Conservation (phyloP, 148 eudicot genomes). For the Amaranthus palmeri region DNA sequence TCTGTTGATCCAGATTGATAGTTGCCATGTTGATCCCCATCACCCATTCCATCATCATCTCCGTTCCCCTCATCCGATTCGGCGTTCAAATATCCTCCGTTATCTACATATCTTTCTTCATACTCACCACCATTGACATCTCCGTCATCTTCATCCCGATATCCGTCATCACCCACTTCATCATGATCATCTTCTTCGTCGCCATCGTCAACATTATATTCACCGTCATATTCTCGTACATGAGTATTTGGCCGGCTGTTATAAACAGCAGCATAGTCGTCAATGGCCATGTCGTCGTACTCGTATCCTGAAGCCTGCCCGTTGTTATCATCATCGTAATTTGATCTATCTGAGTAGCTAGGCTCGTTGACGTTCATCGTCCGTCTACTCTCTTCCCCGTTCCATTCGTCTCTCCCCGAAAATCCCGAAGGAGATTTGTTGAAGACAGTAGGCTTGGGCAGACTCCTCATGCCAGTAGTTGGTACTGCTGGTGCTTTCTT, state of each 20-base stretch:
- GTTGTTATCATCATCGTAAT: slow-evolving; percentile 42
- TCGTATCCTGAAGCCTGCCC: slow-evolving; percentile 33
- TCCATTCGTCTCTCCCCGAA: slow-evolving; percentile 36
- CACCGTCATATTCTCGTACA: slow-evolving; percentile 20
- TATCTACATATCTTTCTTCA: slow-evolving; percentile 18
- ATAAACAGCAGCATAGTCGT: slow-evolving; percentile 26
- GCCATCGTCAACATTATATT: slow-evolving; percentile 36
- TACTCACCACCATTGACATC: slow-evolving; percentile 25
- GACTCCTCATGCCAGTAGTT: slow-evolving; percentile 11
- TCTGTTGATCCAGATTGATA: slow-evolving; percentile 49
- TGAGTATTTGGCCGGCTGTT: slow-evolving; percentile 26
- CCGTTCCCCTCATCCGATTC: slow-evolving; percentile 32
- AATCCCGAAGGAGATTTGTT: slow-evolving; percentile 36
- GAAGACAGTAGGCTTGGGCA: slow-evolving; percentile 26
- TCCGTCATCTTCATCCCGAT: slow-evolving; percentile 26
- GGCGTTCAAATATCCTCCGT: slow-evolving; percentile 24
- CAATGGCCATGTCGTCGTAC: slow-evolving; percentile 14
- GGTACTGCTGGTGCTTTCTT: slow-evolving; percentile 25
- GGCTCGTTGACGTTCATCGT: slow-evolving; percentile 29
- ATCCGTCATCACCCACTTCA: slow-evolving; percentile 27
- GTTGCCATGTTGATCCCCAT: slow-evolving; percentile 24
- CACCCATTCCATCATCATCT: slow-evolving; percentile 11
- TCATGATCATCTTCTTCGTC: slow-evolving; percentile 29
- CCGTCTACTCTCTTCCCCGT: slow-evolving; percentile 19
- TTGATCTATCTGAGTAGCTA: slow-evolving; percentile 41